phyloP scores from a whole-genome alignment of 1,284 basidiomycete species.

The Cryptococcus hybrid region DNA sequence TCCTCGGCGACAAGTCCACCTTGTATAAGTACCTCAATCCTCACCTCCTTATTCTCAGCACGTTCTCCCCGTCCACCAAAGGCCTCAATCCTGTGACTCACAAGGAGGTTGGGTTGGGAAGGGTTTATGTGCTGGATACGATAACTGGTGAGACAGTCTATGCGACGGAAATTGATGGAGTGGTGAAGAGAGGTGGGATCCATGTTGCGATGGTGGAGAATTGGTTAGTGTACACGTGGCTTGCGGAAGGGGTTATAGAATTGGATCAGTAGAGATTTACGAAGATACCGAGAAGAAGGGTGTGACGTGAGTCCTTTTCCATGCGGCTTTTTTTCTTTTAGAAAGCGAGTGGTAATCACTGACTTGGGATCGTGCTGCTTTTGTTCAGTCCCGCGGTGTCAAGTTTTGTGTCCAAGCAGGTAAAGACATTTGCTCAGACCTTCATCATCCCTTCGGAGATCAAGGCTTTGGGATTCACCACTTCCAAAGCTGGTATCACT shows the following conservation, averaged over 20 bases:
- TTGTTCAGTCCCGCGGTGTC: conserved; percentile 65
- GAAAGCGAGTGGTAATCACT: not conserved
- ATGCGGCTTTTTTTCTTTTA: not conserved
- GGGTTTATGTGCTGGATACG: conserved; percentile 72
- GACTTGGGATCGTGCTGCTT: conserved; percentile 1
- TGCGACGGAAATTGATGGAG: conserved; percentile 51
- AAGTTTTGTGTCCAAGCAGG: conserved; percentile 59
- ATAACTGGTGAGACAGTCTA: conserved; percentile 76
- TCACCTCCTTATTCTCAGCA: conserved; percentile 67
- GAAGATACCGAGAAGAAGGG: conserved; percentile 73
- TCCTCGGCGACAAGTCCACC: conserved; percentile 81
- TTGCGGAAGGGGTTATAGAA: conserved; percentile 56
- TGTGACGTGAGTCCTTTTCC: conserved; percentile 56
- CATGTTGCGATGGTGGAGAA: conserved; percentile 77
- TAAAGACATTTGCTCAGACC: conserved; percentile 65
- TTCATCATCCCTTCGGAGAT: conserved; percentile 70
- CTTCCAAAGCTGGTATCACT: conserved; percentile 83
- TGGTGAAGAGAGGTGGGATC: conserved; percentile 52
- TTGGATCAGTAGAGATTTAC: conserved; percentile 83
- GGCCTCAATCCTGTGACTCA: not conserved
- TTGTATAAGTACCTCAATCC: conserved; percentile 95
- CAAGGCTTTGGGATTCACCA: conserved; percentile 68
- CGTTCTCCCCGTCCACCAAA: conserved; percentile 48
- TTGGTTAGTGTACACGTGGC: conserved; percentile 83
- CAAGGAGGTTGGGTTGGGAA: conserved; percentile 42